These are phyloP conservation scores for Thalassiosira exigua DNA, from an alignment of 352 stramenopile species.

Conservation along the genomic window DNA sequence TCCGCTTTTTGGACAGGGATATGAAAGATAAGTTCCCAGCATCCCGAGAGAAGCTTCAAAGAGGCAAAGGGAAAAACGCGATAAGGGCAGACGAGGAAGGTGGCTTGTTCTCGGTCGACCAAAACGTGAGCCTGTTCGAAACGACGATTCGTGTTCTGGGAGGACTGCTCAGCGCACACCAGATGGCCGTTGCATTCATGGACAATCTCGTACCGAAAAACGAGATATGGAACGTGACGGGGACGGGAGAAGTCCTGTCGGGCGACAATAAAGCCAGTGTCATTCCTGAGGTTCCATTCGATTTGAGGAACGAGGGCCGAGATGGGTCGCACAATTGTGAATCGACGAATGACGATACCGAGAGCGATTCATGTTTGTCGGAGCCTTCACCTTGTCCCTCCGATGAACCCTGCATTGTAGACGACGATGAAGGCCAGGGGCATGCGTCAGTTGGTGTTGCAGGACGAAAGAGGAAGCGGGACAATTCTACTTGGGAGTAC, in stretches of 20 bases:
- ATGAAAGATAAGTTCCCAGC: slow-evolving; percentile 51
- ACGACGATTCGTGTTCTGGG: slow-evolving; percentile 97
- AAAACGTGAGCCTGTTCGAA: slow-evolving; percentile 96
- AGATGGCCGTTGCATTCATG: slow-evolving; percentile 84
- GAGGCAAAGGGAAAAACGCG: slow-evolving; percentile 10
- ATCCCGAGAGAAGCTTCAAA: slow-evolving; percentile 10
- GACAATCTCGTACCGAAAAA: slow-evolving; percentile 47
- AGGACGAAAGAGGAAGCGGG: slow-evolving; percentile 12
- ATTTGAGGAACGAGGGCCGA: too few species aligned
- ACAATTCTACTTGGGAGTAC: slow-evolving; percentile 85
- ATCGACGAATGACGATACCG: background rate
- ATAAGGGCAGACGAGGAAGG: slow-evolving; percentile 34
- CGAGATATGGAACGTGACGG: slow-evolving; percentile 60
- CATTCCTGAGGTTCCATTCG: background rate
- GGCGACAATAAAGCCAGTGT: background rate
- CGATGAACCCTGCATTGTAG: too few species aligned
- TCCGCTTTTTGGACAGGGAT: slow-evolving; percentile 65
- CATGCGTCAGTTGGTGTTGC: too few species aligned
- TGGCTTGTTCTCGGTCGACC: slow-evolving; percentile 86
- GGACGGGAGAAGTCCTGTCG: slow-evolving; percentile 38
- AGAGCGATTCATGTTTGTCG: slow-evolving; percentile 27
- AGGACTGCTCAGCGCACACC: slow-evolving; percentile 93
- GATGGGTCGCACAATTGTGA: too few species aligned
- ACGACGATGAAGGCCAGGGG: too few species aligned
- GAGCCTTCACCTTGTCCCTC: slow-evolving; percentile 19